These are phyloP conservation scores for Lolium multiflorum DNA, from an alignment of 176 grass and related monocot species.

Conservation along the genomic window DNA sequence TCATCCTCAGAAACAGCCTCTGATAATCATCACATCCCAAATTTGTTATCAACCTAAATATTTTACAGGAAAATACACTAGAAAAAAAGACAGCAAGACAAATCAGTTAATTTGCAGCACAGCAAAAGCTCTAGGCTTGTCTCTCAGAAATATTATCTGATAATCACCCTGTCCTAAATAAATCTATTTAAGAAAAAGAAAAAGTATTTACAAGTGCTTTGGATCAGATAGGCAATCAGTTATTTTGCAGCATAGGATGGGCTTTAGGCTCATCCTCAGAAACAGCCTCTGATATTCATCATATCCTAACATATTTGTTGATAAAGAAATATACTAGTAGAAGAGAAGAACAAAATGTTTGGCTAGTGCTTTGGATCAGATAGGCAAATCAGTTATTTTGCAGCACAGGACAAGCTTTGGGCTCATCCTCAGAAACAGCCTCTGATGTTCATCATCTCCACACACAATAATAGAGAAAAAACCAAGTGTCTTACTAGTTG, in stretches of 20 bases:
- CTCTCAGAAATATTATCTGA: no score
- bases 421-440: constrained; percentile 56
- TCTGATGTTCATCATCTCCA: constrained; percentile 49
- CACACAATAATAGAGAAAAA: neutral
- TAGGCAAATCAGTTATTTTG: constrained; percentile 48
- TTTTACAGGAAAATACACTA: no score
- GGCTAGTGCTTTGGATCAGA: constrained; percentile 31
- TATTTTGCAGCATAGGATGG: constrained; percentile 34
- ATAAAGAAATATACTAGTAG: no score
- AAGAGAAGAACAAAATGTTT: neutral
- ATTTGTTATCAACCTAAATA: no score
- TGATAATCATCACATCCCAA: no score
- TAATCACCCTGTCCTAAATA: no score
- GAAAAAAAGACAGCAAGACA: no score
- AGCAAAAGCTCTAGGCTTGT: no score
- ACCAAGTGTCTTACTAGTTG: neutral
- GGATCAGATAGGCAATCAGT: constrained; percentile 52
- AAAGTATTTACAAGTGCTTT: neutral
- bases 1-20: neutral
- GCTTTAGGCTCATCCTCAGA: neutral
- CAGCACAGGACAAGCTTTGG: constrained; percentile 29
- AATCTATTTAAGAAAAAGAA: no score
- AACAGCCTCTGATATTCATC: constrained; percentile 43
- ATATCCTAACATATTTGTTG: neutral
- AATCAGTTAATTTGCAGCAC: constrained; percentile 46